Conservation (phyloP, 2,329 filamentous ascomycete genomes). For the Mycogone perniciosa region DNA sequence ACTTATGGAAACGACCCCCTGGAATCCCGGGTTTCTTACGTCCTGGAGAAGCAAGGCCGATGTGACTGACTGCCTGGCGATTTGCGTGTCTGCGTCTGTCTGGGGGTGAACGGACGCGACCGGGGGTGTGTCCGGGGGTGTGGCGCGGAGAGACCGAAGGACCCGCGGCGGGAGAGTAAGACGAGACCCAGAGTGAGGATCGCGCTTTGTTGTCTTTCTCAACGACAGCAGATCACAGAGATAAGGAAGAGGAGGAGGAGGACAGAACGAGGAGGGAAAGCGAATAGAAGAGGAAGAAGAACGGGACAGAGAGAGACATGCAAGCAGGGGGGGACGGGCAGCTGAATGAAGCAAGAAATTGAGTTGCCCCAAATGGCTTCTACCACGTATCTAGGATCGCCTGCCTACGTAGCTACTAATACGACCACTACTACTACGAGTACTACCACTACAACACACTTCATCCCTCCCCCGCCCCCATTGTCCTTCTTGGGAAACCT, state of each 20-base stretch:
- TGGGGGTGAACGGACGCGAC: no score
- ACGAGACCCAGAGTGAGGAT: not conserved
- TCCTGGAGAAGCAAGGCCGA: no score
- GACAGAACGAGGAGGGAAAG: not conserved
- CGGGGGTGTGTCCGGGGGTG: not conserved
- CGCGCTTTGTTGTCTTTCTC: not conserved
- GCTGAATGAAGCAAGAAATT: not conserved
- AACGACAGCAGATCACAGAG: not conserved
- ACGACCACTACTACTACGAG: not conserved
- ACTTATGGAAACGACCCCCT: no score
- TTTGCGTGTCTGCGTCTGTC: no score
- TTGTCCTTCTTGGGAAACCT: no score
- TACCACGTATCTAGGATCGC: not conserved
- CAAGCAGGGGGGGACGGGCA: not conserved
- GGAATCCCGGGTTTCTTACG: no score
- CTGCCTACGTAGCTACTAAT: not conserved
- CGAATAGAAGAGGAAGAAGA: not conserved
- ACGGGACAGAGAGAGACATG: not conserved
- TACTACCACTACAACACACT: not conserved
- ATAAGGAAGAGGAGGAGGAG: not conserved
- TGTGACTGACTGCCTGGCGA: no score
- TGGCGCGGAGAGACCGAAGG: not conserved
- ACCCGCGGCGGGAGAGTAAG: not conserved
- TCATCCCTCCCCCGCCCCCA: no score
- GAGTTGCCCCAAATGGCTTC: not conserved